Evolutionary conservation across 1,284 basidiomycete species (phyloP).

Genomic region (Ustilago cynodontis): DNA sequence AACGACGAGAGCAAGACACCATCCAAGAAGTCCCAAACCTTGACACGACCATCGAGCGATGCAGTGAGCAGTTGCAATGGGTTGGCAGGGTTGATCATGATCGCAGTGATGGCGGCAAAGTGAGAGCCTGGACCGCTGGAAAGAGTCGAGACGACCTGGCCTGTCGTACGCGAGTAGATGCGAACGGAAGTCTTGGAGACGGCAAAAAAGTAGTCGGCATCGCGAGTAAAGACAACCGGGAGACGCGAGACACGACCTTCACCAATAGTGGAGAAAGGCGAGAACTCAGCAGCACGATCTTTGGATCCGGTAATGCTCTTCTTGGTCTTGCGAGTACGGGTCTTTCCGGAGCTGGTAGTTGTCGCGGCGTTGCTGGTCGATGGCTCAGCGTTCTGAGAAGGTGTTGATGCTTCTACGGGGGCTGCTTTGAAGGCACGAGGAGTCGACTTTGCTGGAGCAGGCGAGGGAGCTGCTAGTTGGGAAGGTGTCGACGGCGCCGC

Average conservation of each 20-base stretch:
- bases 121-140: slow-evolving; percentile 54
- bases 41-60: slow-evolving; percentile 84
- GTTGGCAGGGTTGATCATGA: slow-evolving; percentile 85
- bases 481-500: slow-evolving; percentile 16
- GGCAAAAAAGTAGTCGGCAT: slow-evolving; percentile 63
- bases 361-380: slow-evolving; percentile 27
- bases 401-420: slow-evolving; percentile 4
- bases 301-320: slow-evolving; percentile 22
- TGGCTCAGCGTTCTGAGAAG: neutral
- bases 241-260: slow-evolving; percentile 46
- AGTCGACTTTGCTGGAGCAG: slow-evolving; percentile 10
- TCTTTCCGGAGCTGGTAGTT: slow-evolving; percentile 10
- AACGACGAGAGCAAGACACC: slow-evolving; percentile 78
- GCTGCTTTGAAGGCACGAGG: slow-evolving; percentile 9
- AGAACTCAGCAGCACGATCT: slow-evolving; percentile 29
- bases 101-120: slow-evolving; percentile 74
- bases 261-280: slow-evolving; percentile 45
- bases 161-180: slow-evolving; percentile 63
- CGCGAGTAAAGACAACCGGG: slow-evolving; percentile 50
- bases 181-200: slow-evolving; percentile 59
- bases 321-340: slow-evolving; percentile 29
- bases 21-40: slow-evolving; percentile 94
- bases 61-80: slow-evolving; percentile 88
- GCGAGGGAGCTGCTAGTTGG: slow-evolving; percentile 9
- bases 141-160: slow-evolving; percentile 64